Evolutionary conservation across 2,329 filamentous ascomycete species (phyloP).

Genomic region (Juglanconis juglandina): DNA sequence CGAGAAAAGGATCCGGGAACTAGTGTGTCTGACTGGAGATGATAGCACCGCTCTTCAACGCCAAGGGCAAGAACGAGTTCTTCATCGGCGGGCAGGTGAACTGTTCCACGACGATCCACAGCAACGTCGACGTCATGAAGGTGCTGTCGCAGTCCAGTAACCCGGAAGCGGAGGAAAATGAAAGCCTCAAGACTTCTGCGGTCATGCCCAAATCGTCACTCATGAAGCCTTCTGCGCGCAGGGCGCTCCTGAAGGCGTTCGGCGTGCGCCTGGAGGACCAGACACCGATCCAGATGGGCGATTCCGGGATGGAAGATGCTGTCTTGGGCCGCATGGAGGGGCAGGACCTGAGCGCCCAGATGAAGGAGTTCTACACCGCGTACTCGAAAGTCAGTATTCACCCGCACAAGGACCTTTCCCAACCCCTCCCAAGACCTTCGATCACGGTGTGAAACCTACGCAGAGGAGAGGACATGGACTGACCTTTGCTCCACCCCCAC

Average conservation of each 20-base stretch:
- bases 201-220: neutral
- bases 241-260: slow-evolving; percentile 17
- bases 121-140: slow-evolving; percentile 45
- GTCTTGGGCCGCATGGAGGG: slow-evolving; percentile 26
- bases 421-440: too few species aligned
- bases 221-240: slow-evolving; percentile 5
- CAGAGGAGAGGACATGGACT: too few species aligned
- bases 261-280: slow-evolving; percentile 8
- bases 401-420: neutral
- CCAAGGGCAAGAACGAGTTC: slow-evolving; percentile 44
- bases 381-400: slow-evolving; percentile 23
- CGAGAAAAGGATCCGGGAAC: neutral
- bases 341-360: slow-evolving; percentile 23
- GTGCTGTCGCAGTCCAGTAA: slow-evolving; percentile 4
- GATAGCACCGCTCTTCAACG: slow-evolving; percentile 43
- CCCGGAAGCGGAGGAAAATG: neutral
- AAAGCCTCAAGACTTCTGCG: neutral
- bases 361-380: slow-evolving; percentile 27
- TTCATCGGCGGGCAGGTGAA: slow-evolving; percentile 58
- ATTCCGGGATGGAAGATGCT: slow-evolving; percentile 24
- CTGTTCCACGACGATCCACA: slow-evolving; percentile 51
- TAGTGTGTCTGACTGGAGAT: neutral
- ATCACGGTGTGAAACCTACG: too few species aligned
- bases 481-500: too few species aligned
- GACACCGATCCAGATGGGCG: slow-evolving; percentile 15